Evolutionary conservation across 2,329 filamentous ascomycete species (phyloP).

Genomic region (Neopestalotiopsis sp.): DNA sequence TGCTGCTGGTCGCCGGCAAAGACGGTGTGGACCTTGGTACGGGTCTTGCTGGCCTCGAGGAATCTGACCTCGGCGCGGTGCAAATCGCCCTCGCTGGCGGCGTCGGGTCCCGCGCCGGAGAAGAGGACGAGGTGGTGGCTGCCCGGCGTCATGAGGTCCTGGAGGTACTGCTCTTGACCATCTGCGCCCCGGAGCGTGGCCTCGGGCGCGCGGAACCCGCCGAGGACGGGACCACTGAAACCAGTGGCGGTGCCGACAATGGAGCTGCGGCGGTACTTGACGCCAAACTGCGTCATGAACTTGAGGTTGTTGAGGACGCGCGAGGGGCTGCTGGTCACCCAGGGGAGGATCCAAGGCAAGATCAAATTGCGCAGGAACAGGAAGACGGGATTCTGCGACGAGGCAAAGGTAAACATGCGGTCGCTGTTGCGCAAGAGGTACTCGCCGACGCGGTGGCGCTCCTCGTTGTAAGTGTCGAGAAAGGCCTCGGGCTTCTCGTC

Average conservation of each 20-base stretch:
- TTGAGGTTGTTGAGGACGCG: slow-evolving; percentile 33
- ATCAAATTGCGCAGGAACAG: slow-evolving; percentile 43
- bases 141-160: slow-evolving; percentile 6
- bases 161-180: slow-evolving; percentile 5
- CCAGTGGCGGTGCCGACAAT: slow-evolving; percentile 39
- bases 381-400: slow-evolving; percentile 40
- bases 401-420: slow-evolving; percentile 42
- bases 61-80: slow-evolving; percentile 21
- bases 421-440: slow-evolving; percentile 48
- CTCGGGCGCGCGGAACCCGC: slow-evolving; percentile 53
- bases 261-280: slow-evolving; percentile 46
- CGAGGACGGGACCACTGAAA: slow-evolving; percentile 41
- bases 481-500: slow-evolving; percentile 38
- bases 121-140: slow-evolving; percentile 36
- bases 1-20: background rate
- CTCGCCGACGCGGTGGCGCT: slow-evolving; percentile 51
- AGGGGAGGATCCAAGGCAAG: slow-evolving; percentile 43
- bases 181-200: slow-evolving; percentile 29
- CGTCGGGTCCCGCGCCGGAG: slow-evolving; percentile 24
- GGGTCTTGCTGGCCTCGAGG: background rate
- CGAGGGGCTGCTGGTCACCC: slow-evolving; percentile 30
- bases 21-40: slow-evolving; percentile 19
- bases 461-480: slow-evolving; percentile 52
- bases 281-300: slow-evolving; percentile 46
- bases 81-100: slow-evolving; percentile 24